These are phyloP conservation scores for Pseudozyma flocculosa DNA, from an alignment of 1,284 basidiomycete species.

Conservation along the genomic window DNA sequence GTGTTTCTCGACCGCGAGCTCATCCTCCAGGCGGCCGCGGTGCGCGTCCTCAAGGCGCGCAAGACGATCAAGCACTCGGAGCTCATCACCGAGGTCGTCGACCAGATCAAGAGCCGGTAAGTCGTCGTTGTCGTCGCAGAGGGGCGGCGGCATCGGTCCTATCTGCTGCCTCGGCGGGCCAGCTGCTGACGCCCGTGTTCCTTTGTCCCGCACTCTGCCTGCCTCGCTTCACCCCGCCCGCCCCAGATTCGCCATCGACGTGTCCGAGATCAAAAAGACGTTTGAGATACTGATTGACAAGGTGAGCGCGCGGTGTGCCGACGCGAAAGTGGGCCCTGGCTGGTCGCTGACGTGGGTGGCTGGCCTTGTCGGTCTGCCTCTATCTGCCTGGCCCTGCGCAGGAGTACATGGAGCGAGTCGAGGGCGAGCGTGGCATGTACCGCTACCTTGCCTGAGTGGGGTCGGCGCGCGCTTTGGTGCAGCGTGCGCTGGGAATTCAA, in stretches of 20 bases:
- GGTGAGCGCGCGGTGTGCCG: conserved; percentile 7
- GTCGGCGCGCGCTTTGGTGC: too few species aligned
- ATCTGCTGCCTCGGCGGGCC: background rate
- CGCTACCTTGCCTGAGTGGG: conserved; percentile 56
- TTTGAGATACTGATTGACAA: conserved; percentile 56
- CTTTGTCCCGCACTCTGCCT: too few species aligned
- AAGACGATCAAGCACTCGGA: conserved; percentile 52
- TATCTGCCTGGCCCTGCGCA: conserved; percentile 1
- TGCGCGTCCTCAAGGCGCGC: conserved; percentile 55
- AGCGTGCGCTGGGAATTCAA: too few species aligned
- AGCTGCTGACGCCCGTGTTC: too few species aligned
- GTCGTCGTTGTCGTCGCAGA: background rate
- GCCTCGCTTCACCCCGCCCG: too few species aligned
- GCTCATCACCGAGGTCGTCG: conserved; percentile 50
- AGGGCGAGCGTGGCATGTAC: conserved; percentile 50
- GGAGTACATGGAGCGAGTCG: conserved; percentile 55
- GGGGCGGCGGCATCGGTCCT: background rate
- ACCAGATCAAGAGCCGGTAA: conserved; percentile 42
- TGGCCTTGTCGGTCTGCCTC: too few species aligned
- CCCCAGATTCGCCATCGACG: conserved; percentile 47
- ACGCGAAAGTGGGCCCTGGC: background rate
- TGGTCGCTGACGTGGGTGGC: too few species aligned
- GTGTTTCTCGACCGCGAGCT: conserved; percentile 84
- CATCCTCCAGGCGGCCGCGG: conserved; percentile 84
- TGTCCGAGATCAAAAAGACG: conserved; percentile 55